Percentiles rank a stretch among this genome's conserved stretches.
phyloP scores from a whole-genome alignment of 768 basidiomycete genomes.

The Pulveroboletus sp. region DNA sequence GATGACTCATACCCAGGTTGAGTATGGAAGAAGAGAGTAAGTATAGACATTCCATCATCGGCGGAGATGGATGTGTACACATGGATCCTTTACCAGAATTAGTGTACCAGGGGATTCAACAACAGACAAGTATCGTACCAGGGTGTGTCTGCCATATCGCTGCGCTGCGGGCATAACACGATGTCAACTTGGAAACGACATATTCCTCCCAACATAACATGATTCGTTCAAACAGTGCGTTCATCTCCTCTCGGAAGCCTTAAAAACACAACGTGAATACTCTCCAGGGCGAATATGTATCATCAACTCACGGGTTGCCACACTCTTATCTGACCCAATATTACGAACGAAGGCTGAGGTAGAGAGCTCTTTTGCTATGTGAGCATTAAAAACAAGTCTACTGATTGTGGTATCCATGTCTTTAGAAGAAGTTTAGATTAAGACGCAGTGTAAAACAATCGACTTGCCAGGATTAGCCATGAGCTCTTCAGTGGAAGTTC shows the following conservation, averaged over 20 bases:
- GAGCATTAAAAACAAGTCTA: conserved; percentile 44
- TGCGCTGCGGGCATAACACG: conserved; percentile 15
- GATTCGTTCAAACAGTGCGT: conserved; percentile 40
- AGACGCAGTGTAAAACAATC: not conserved
- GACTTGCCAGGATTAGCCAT: conserved; percentile 34
- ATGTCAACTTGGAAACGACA: conserved; percentile 30
- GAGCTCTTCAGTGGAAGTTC: conserved; percentile 31
- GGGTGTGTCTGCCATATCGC: not conserved
- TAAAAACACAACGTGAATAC: conserved; percentile 3
- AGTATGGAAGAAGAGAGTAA: conserved; percentile 50
- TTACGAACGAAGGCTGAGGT: conserved; percentile 39
- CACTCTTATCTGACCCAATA: conserved; percentile 40
- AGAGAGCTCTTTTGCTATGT: conserved; percentile 45
- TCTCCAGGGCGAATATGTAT: not conserved
- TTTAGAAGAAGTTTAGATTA: conserved; percentile 6
- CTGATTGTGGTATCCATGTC: conserved; percentile 19
- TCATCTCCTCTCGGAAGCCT: conserved; percentile 49
- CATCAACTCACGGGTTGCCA: conserved; percentile 32
- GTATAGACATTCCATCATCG: conserved; percentile 51
- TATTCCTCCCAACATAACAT: conserved; percentile 51
- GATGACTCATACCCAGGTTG: conserved; percentile 47
- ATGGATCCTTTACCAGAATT: conserved; percentile 14
- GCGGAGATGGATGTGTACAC: conserved; percentile 44
- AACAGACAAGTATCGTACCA: conserved; percentile 10
- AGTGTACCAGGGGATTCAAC: conserved; percentile 8